Conservation (phyloP, 768 basidiomycete species). For the Fomitopsis serialis region DNA sequence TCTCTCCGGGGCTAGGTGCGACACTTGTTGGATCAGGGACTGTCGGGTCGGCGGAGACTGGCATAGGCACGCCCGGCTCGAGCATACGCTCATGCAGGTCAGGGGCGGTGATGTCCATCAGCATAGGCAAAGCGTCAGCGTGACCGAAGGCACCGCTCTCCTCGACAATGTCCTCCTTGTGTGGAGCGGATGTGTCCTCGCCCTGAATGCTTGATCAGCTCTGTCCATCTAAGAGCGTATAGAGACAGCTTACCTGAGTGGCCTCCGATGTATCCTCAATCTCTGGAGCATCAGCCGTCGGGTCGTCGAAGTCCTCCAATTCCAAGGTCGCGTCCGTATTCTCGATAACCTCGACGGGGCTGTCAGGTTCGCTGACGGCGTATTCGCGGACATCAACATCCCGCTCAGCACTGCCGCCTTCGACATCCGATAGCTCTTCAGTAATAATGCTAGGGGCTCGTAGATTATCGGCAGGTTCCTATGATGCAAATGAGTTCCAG, state of each 20-base stretch:
- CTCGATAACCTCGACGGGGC: not conserved
- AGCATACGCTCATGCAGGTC: not conserved
- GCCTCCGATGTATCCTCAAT: no score
- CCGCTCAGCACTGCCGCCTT: not conserved
- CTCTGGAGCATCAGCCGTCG: no score
- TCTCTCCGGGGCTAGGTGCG: not conserved
- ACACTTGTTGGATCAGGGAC: slow-evolving; percentile 33
- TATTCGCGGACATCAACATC: not conserved
- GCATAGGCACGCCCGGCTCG: slow-evolving; percentile 27
- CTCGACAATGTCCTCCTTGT: no score
- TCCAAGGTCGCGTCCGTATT: not conserved
- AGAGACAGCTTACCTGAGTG: no score
- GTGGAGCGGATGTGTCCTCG: no score
- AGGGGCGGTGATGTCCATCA: not conserved
- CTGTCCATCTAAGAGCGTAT: no score
- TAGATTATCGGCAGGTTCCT: not conserved
- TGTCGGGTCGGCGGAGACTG: slow-evolving; percentile 35
- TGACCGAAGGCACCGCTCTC: no score
- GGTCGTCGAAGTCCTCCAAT: not conserved
- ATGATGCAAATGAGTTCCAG: no score
- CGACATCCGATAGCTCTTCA: not conserved
- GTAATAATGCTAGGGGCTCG: not conserved
- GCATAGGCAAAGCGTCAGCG: not conserved
- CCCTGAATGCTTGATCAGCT: no score
- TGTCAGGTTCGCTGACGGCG: not conserved